Percentiles rank a stretch among this genome's conserved stretches.
Evolutionary conservation across 345 rosid species (phyloP).

Genomic region (Camelina laxa): DNA sequence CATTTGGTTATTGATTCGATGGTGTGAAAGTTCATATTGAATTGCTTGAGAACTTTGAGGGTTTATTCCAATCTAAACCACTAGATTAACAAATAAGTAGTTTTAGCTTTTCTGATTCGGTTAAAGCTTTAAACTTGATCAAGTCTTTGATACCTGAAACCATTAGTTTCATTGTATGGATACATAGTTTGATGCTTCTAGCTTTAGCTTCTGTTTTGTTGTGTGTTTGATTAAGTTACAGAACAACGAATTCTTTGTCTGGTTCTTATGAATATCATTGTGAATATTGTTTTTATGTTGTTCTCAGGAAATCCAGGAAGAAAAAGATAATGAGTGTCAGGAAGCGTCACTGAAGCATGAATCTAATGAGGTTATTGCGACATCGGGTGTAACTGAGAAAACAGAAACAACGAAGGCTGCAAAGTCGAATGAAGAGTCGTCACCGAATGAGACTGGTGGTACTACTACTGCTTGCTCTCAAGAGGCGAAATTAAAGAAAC

Average conservation of each 20-base stretch:
- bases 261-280: slow-evolving; percentile 1
- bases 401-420: slow-evolving; percentile 23
- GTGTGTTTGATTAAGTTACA: slow-evolving; percentile 7
- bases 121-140: background rate
- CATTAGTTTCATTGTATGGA: background rate
- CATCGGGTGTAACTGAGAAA: slow-evolving; percentile 42
- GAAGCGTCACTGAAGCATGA: slow-evolving; percentile 44
- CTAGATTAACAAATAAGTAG: background rate
- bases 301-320: slow-evolving; percentile 50
- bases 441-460: slow-evolving; percentile 48
- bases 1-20: no score
- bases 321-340: slow-evolving; percentile 41
- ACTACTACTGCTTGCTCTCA: slow-evolving; percentile 40
- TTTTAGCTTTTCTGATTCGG: background rate
- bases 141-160: background rate
- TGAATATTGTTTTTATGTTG: background rate
- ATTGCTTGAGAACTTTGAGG: slow-evolving; percentile 26
- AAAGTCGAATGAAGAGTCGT: slow-evolving; percentile 54
- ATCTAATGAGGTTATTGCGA: slow-evolving; percentile 26
- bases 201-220: background rate
- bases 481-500: slow-evolving; percentile 75
- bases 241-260: background rate
- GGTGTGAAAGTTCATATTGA: no score
- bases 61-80: slow-evolving; percentile 5
- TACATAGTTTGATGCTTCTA: slow-evolving; percentile 6